phyloP scores from a whole-genome alignment of 2,329 filamentous ascomycete genomes.

The Colletotrichum eremochloae region DNA sequence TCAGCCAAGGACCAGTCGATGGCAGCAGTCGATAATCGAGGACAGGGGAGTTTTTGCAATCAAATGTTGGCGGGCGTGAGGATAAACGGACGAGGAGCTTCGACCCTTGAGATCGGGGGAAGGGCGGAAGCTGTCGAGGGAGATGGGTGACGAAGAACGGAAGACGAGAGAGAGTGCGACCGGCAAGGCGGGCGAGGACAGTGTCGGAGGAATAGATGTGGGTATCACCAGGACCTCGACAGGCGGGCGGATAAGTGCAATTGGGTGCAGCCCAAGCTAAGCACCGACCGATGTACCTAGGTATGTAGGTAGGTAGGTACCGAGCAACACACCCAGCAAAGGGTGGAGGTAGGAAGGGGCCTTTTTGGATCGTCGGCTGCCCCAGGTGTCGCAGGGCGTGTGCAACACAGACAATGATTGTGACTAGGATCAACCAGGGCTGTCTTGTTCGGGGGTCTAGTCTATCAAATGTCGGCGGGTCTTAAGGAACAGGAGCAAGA shows the following conservation, averaged over 20 bases:
- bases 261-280: slow-evolving; percentile 31
- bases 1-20: slow-evolving; percentile 4
- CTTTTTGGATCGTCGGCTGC: slow-evolving; percentile 19
- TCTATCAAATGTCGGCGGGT: slow-evolving; percentile 11
- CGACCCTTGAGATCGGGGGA: slow-evolving; percentile 27
- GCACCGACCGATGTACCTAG: slow-evolving; percentile 11
- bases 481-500: not conserved
- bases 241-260: slow-evolving; percentile 38
- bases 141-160: slow-evolving; percentile 40
- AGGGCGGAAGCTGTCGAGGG: slow-evolving; percentile 38
- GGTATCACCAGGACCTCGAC: slow-evolving; percentile 37
- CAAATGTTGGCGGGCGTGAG: slow-evolving; percentile 17
- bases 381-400: slow-evolving; percentile 14
- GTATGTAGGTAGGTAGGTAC: slow-evolving; percentile 5
- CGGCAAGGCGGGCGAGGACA: slow-evolving; percentile 40
- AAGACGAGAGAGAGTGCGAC: slow-evolving; percentile 41
- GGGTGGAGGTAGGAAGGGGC: slow-evolving; percentile 26
- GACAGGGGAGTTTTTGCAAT: not conserved
- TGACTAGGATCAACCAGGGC: slow-evolving; percentile 4
- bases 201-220: slow-evolving; percentile 43
- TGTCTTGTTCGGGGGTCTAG: slow-evolving; percentile 2
- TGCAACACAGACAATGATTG: slow-evolving; percentile 5
- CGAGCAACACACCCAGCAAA: slow-evolving; percentile 16
- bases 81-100: slow-evolving; percentile 35
- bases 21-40: slow-evolving; percentile 7